These are phyloP conservation scores for Alternaria atra DNA, from an alignment of 2,329 filamentous ascomycete genomes.

Conservation along the genomic window DNA sequence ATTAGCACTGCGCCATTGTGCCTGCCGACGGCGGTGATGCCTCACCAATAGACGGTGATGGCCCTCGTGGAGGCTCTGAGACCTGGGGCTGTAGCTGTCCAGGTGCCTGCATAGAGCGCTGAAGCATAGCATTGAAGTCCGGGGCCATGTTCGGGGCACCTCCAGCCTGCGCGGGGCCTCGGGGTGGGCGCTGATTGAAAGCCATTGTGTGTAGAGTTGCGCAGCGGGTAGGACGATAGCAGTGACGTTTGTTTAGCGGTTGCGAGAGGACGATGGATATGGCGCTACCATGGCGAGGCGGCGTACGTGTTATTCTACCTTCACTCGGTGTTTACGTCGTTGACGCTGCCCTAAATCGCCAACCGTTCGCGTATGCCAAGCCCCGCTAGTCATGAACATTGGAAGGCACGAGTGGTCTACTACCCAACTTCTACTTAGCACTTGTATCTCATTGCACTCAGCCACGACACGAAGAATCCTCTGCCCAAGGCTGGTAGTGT, in stretches of 20 bases:
- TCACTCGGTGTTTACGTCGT: slow-evolving; percentile 23
- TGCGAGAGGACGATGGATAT: slow-evolving; percentile 24
- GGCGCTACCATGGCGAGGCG: slow-evolving; percentile 45
- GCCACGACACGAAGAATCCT: not conserved
- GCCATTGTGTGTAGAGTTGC: slow-evolving; percentile 31
- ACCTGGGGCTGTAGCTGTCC: slow-evolving; percentile 31
- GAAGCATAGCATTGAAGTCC: slow-evolving; percentile 50
- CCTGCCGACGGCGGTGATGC: slow-evolving; percentile 3
- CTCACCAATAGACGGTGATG: slow-evolving; percentile 40
- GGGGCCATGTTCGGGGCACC: slow-evolving; percentile 40
- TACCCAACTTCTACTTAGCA: not conserved
- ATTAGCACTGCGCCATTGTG: slow-evolving; percentile 25
- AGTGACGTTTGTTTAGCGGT: slow-evolving; percentile 27
- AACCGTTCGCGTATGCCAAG: slow-evolving; percentile 24
- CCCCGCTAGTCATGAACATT: slow-evolving; percentile 16
- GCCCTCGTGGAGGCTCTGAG: slow-evolving; percentile 35
- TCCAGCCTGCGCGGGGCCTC: slow-evolving; percentile 42
- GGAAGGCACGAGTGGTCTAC: not conserved
- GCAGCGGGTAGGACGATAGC: slow-evolving; percentile 10
- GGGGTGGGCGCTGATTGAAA: slow-evolving; percentile 39
- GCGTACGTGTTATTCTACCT: slow-evolving; percentile 26
- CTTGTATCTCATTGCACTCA: not conserved
- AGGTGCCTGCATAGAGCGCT: slow-evolving; percentile 47
- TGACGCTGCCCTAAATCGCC: slow-evolving; percentile 27
- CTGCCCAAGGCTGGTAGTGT: not conserved